Evolutionary conservation across 768 basidiomycete genomes (phyloP).

Genomic region (Mrakia blollopis): DNA sequence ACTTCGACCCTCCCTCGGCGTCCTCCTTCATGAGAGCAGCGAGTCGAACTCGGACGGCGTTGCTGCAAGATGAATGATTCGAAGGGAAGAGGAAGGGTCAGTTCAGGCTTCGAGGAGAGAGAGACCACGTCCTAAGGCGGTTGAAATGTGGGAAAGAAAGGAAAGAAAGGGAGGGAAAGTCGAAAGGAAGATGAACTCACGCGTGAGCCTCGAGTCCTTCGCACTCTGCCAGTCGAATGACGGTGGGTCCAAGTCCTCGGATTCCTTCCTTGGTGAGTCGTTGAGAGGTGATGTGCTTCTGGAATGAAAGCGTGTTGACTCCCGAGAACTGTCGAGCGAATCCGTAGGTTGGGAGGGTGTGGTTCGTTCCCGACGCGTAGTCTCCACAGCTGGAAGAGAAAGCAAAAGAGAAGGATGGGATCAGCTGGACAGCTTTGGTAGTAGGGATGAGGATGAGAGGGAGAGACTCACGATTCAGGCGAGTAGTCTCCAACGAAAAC

Average conservation of each 20-base stretch:
- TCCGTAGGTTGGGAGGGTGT: constrained; percentile 67
- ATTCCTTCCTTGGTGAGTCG: constrained; percentile 78
- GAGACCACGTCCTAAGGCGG: neutral
- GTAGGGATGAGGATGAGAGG: neutral
- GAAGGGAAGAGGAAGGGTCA: neutral
- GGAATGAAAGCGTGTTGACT: constrained; percentile 94
- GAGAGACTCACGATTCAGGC: constrained; percentile 71
- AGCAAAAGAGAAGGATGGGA: neutral
- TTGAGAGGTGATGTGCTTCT: constrained; percentile 97
- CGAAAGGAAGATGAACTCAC: constrained; percentile 3
- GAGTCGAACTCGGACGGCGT: constrained; percentile 31
- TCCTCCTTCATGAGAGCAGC: constrained; percentile 24
- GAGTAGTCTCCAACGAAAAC: constrained; percentile 93
- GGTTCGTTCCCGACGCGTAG: constrained; percentile 98
- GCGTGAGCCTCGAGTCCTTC: constrained; percentile 94
- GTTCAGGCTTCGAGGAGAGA: no score
- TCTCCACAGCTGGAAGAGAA: constrained; percentile 75
- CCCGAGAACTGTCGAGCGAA: constrained; percentile 98
- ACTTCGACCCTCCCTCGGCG: neutral
- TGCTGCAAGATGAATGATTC: constrained; percentile 11
- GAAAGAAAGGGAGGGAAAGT: neutral
- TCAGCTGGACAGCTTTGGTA: neutral
- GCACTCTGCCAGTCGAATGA: constrained; percentile 84
- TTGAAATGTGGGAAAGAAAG: neutral
- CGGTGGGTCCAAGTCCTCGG: constrained; percentile 71